phyloP scores from a whole-genome alignment of 2,329 filamentous ascomycete species.

The Aspergillus awamori region DNA sequence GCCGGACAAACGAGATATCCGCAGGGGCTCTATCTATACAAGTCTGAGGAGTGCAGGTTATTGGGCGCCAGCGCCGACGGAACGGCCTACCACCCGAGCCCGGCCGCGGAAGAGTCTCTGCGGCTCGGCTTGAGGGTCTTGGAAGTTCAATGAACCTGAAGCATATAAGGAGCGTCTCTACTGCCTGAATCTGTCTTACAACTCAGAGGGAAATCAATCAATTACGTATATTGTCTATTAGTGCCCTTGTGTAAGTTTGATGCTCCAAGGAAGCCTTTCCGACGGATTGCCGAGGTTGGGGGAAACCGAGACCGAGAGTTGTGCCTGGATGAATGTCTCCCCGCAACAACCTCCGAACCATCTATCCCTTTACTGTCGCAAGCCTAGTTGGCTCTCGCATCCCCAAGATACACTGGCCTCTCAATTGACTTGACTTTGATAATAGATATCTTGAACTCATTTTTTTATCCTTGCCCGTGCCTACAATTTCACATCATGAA shows the following conservation, averaged over 20 bases:
- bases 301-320: not conserved
- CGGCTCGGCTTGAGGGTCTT: not conserved
- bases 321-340: conserved; percentile 5
- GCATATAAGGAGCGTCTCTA: not conserved
- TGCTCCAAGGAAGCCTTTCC: not conserved
- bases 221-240: not conserved
- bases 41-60: conserved; percentile 2
- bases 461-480: conserved; percentile 4
- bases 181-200: no score
- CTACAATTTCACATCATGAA: conserved; percentile 32
- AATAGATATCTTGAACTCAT: conserved; percentile 18
- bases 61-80: conserved; percentile 16
- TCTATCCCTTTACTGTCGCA: not conserved
- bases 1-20: not conserved
- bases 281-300: conserved; percentile 4
- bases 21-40: not conserved
- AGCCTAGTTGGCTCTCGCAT: not conserved
- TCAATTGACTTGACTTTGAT: conserved; percentile 10
- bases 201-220: no score
- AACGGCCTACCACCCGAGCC: not conserved
- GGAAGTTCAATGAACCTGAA: not conserved
- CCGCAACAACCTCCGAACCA: not conserved
- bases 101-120: not conserved
- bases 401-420: not conserved
- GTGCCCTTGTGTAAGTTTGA: not conserved